These are phyloP conservation scores for Penicillium nordicum DNA, from an alignment of 2,329 filamentous ascomycete species.

Conservation along the genomic window DNA sequence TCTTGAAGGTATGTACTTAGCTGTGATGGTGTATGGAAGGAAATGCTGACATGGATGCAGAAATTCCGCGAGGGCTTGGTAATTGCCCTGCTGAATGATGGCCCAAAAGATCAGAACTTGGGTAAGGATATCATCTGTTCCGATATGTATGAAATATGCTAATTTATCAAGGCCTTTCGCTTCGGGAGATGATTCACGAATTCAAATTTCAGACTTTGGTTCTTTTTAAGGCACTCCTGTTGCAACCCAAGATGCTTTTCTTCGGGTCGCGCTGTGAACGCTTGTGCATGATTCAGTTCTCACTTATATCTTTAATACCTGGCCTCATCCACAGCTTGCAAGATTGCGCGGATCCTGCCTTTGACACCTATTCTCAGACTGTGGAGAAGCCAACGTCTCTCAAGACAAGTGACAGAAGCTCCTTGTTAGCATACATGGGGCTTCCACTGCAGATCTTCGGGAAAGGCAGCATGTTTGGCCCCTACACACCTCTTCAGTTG, in stretches of 20 bases:
- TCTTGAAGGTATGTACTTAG: constrained; percentile 57
- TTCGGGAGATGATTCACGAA: constrained; percentile 87
- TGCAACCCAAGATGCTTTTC: constrained; percentile 99
- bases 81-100: constrained; percentile 56
- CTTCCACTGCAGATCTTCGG: constrained; percentile 92
- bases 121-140: constrained; percentile 52
- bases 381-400: constrained; percentile 76
- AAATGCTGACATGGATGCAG: constrained; percentile 37
- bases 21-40: neutral
- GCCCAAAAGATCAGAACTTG: constrained; percentile 79
- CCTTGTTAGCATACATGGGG: constrained; percentile 89
- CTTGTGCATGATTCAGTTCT: constrained; percentile 98
- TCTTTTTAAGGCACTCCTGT: constrained; percentile 84
- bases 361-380: constrained; percentile 76
- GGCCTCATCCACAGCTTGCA: constrained; percentile 87
- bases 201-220: constrained; percentile 94
- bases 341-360: constrained; percentile 90
- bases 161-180: constrained; percentile 56
- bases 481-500: constrained; percentile 94
- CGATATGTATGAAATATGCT: constrained; percentile 4
- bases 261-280: constrained; percentile 95
- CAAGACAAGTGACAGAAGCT: constrained; percentile 85
- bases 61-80: constrained; percentile 86
- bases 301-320: constrained; percentile 89
- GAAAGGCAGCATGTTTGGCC: constrained; percentile 91